Evolutionary conservation across 2,329 filamentous ascomycete genomes (phyloP), one percentile per base, ranked within the genome.

Genomic region (Aspergillus pseudotamarii): DNA sequence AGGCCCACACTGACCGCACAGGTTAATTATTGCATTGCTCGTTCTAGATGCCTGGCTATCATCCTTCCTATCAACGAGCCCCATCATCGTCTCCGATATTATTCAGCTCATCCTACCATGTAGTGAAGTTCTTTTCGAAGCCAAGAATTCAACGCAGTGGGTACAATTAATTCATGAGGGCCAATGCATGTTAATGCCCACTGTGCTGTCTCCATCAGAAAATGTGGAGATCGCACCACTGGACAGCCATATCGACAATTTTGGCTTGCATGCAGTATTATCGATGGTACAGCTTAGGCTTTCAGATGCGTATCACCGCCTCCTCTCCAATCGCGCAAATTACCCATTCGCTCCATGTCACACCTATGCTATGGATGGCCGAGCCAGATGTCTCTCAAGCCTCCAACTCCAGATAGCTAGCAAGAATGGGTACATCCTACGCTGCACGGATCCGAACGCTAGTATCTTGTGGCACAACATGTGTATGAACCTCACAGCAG

Each of bases 381-480:
- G 80, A 34, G 83, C 82, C 21, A 75, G 80, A 43, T 77, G 74
- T 30, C 69, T 78, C n/a, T 71, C 75, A 28, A 70, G 69, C 0
- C 68, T 78, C 6, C 75, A 77, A 60, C 64, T 72, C 9, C 74
- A 78, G 48, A 69, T 76, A 4, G 67, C 68, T 26, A 70, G 62
- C 46, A 68, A 66, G 26, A 83, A 83, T 41, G 77, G 80, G 36
- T 77, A 81, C 26, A 74, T 76, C 1, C 73, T 83, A 4, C 71
- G 79, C 16, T 76, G 73, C 2, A 76, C 82, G 28, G 82, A 83
- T 58, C 77, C 84, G 2, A 86, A 85, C 57, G 81, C 81, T 4
- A 71, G 81, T 1, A 76, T 85, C 4, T 78, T 84, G 43, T 86
- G 84, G 84, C 83, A 86, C 65, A 80, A 81, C 50, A 80, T 84